Base-by-base conservation (phyloP, 2,329 filamentous ascomycete genomes). In the Rhytidhysteron rufulum region DNA sequence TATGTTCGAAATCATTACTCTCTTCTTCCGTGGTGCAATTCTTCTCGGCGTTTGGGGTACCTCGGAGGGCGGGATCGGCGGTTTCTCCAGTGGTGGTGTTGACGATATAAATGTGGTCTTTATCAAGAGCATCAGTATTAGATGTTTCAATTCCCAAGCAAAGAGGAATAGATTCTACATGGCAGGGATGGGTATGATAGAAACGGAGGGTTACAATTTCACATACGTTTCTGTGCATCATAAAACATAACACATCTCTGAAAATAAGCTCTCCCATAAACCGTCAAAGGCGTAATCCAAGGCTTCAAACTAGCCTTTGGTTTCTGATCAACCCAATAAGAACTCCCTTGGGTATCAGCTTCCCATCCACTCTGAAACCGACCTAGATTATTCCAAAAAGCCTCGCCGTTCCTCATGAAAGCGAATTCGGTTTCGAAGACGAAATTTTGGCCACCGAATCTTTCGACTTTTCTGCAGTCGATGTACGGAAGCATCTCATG, bases 201-300 rank as follows among this genome's bases (percentile, higher is more conserved):
- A 13, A 8, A 27, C 24, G 13, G 43, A 48, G 6, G 60, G 49
- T 20, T 38, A 15, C 54, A 54, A 10, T 60, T 55, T 7, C n/a
- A 30, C 30, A 34, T 63, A 51, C 21, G 31, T 37, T 13, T 41
- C 45, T 20, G 17, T 3, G 58, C 50, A 37, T 60, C 51, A 33
- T 64, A 62, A 3, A 62, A 38, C 8, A 62, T 46, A 11, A 50
- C 41, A 17, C 44, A 47, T 13, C 41, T 13, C 31, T 58, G 55
- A 27, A n/a, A n/a, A n/a, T n/a, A n/a, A n/a, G n/a, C n/a, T 13
- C 58, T 59, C 2, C 50, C 55, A 4, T 57, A n/a, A 21, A 24
- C 18, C 1, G 52, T 57, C 10, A 60, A 40, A 5, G 55, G 45
- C 37, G 58, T 63, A 43, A 58, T 50, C 53, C 57, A 63, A 3